These are phyloP conservation scores for Trichosporon asahii DNA, from an alignment of 1,284 basidiomycete species.

Conservation along the genomic window DNA sequence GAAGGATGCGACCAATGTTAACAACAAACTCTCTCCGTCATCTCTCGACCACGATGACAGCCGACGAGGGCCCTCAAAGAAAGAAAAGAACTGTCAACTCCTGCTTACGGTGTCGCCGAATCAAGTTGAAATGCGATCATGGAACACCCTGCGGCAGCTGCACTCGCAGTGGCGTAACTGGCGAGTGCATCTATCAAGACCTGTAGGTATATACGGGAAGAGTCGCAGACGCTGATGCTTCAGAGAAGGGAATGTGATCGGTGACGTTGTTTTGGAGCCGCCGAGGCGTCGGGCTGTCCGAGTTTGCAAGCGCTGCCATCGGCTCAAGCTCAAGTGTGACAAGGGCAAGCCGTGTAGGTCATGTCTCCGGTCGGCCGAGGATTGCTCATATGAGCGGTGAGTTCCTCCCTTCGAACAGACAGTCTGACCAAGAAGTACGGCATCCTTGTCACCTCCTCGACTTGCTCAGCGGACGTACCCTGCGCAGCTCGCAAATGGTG, in stretches of 20 bases:
- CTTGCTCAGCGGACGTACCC: not conserved
- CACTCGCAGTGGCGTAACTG: not conserved
- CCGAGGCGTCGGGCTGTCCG: conserved; percentile 12
- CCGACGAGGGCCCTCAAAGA: not conserved
- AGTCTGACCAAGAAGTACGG: not conserved
- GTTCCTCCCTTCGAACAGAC: not conserved
- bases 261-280: not conserved
- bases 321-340: conserved; percentile 18
- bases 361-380: conserved; percentile 8
- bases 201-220: not conserved
- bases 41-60: not conserved
- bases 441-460: not conserved
- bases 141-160: not conserved
- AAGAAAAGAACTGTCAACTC: not conserved
- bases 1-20: not conserved
- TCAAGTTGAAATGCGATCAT: conserved; percentile 4
- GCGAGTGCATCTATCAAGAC: not conserved
- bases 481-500: not conserved
- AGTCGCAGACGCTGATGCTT: not conserved
- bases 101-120: not conserved
- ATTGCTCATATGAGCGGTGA: not conserved
- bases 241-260: not conserved
- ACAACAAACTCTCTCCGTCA: not conserved
- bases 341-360: conserved; percentile 11
- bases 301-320: conserved; percentile 17